Evolutionary conservation across 495 filamentous ascomycete genomes (phyloP), one percentile per base, ranked within the genome.

Genomic region (Penicillium daleae): DNA sequence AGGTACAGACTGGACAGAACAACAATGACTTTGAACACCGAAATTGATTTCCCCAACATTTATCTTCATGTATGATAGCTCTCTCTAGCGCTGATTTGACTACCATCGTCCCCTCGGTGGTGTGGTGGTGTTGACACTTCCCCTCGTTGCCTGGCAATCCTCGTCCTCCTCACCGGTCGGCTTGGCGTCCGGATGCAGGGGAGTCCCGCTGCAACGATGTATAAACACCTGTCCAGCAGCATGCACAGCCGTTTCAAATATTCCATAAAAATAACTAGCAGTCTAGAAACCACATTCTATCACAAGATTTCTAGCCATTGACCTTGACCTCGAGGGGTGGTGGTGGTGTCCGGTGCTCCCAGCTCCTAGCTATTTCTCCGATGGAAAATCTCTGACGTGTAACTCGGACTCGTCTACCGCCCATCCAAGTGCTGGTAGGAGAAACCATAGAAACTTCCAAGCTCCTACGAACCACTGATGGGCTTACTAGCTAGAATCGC

Each of bases 181-280:
- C 76, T 78, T 78, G 76, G 76, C 76, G 61, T 42, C 76, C 73
- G 76, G 73, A 73, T 74, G 66, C 74, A 73, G 68, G 66, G 66
- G n/a, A 42, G 37, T 21, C 42, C 21, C 42, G 24, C 8, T 21
- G 42, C 42, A 46, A 46, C 42, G n/a, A n/a, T n/a, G n/a, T 52
- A 29, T 31, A 42, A 56, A 40, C 35, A 40, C 35, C 37, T 40
- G 24, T 22, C 27, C 24, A 56, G 35, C 24, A 56, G 35, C 54
- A 55, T 31, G 27, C 29, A 54, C n/a, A 22, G 17, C 29, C n/a
- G n/a, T 12, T 21, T 35, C 17, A 35, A 35, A 31, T 51, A 52
- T 29, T 10, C 12, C 29, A 54, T 35, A 54, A 29, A 33, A 50
- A 27, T 6, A 8, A 27, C 24, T 12, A 29, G 12, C 12, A 15